Conservation (phyloP, 2,329 filamentous ascomycete genomes). For the Cladosporium oxysporum region DNA sequence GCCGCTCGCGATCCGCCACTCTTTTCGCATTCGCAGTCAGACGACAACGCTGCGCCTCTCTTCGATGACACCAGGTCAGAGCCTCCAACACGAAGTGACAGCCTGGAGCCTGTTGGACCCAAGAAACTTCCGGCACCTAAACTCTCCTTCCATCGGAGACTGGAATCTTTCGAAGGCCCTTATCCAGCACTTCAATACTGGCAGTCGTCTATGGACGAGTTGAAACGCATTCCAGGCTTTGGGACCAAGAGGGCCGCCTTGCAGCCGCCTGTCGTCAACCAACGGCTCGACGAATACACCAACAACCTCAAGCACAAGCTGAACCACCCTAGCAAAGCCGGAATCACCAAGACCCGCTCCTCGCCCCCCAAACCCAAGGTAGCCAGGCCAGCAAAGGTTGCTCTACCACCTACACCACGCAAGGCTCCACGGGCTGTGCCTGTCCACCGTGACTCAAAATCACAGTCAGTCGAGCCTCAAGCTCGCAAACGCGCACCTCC, state of each 20-base stretch:
- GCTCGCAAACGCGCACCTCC: slow-evolving; percentile 21
- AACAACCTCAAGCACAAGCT: slow-evolving; percentile 14
- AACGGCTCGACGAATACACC: slow-evolving; percentile 15
- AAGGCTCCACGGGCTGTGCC: slow-evolving; percentile 8
- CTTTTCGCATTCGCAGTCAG: slow-evolving; percentile 22
- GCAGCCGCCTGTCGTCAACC: slow-evolving; percentile 16
- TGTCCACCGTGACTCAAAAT: slow-evolving; percentile 15
- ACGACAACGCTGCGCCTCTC: slow-evolving; percentile 19
- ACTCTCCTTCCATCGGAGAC: neutral
- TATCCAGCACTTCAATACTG: slow-evolving; percentile 7
- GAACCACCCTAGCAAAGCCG: slow-evolving; percentile 14
- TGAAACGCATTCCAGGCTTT: slow-evolving; percentile 6
- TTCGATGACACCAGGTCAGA: slow-evolving; percentile 11
- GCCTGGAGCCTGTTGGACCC: slow-evolving; percentile 2
- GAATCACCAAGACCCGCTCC: slow-evolving; percentile 9
- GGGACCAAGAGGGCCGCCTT: slow-evolving; percentile 11
- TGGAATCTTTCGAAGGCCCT: slow-evolving; percentile 4
- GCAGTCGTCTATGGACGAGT: neutral
- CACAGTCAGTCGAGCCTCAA: slow-evolving; percentile 19
- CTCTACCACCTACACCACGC: slow-evolving; percentile 7
- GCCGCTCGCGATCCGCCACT: slow-evolving; percentile 22
- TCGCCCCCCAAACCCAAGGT: slow-evolving; percentile 6
- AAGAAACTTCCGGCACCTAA: slow-evolving; percentile 2
- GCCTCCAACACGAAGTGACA: slow-evolving; percentile 12
- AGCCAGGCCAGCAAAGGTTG: slow-evolving; percentile 12